A percentile compares a stretch with the other conserved stretches of the same genome.
Evolutionary conservation across 2,329 filamentous ascomycete genomes (phyloP).

Genomic region (Xenoacremonium recifei): DNA sequence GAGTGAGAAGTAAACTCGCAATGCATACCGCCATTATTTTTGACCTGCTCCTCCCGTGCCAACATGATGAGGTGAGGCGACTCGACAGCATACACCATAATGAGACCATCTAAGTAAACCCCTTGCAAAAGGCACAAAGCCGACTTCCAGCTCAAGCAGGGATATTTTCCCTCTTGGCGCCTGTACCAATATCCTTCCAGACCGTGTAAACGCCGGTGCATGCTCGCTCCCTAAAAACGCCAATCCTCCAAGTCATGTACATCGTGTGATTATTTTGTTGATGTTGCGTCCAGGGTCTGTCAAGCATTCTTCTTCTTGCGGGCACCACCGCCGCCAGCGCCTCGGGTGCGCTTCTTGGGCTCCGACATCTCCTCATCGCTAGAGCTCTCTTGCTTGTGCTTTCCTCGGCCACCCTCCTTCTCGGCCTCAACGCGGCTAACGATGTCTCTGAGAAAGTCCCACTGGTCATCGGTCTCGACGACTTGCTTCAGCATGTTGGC

Average conservation of each 20-base stretch:
- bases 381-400: constrained; percentile 51
- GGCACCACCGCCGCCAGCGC: constrained; percentile 38
- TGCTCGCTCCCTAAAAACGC: constrained; percentile 22
- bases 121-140: background rate
- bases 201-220: constrained; percentile 24
- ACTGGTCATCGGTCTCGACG: constrained; percentile 83
- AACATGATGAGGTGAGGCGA: too few relatives aligned
- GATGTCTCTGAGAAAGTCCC: constrained; percentile 91
- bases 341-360: constrained; percentile 46
- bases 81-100: background rate
- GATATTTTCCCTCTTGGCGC: too few relatives aligned
- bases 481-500: constrained; percentile 90
- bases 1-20: too few relatives aligned
- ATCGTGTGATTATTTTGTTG: constrained; percentile 18
- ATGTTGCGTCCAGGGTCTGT: constrained; percentile 1
- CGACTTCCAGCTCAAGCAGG: constrained; percentile 3
- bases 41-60: too few relatives aligned
- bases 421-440: constrained; percentile 75
- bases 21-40: too few relatives aligned
- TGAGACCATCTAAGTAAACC: background rate
- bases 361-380: constrained; percentile 49
- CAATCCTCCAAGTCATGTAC: constrained; percentile 24
- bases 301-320: constrained; percentile 49
- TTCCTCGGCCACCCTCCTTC: constrained; percentile 42
- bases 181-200: constrained; percentile 12